Evolutionary conservation across 257 asterid species (phyloP).

Genomic region (Solanum megistacrolobum): DNA sequence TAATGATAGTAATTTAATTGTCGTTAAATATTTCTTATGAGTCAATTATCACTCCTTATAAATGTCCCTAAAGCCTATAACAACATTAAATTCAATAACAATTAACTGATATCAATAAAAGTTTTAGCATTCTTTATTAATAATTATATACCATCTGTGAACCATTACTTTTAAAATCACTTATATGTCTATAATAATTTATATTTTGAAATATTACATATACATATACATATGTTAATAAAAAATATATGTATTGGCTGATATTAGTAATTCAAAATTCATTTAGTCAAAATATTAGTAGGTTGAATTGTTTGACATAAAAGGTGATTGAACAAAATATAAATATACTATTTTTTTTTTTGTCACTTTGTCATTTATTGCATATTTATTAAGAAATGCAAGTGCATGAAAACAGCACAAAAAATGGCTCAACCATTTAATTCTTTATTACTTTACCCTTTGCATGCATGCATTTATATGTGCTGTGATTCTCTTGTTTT

Average conservation of each 20-base stretch:
- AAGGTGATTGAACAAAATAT: background rate
- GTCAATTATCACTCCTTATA: too few relatives aligned
- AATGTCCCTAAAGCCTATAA: fast-evolving
- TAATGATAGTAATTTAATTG: too few relatives aligned
- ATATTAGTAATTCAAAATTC: background rate
- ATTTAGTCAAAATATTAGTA: background rate
- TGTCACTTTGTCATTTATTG: background rate
- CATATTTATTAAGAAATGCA: background rate
- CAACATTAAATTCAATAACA: too few relatives aligned
- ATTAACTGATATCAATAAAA: too few relatives aligned
- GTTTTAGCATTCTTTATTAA: background rate
- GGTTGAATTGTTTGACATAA: background rate
- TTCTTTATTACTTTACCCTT: background rate
- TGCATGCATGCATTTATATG: background rate
- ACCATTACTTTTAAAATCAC: background rate
- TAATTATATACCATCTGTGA: background rate
- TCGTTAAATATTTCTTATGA: fast-evolving
- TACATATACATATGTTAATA: background rate
- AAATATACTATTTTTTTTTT: background rate
- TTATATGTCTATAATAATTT: background rate
- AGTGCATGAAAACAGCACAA: background rate
- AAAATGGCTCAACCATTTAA: background rate
- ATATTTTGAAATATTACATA: background rate
- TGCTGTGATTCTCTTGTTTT: background rate
- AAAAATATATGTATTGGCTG: background rate